Evolutionary conservation across 495 filamentous ascomycete species (phyloP), one percentile per base, ranked within the genome.

Genomic region (Amphirosellinia nigrospora): DNA sequence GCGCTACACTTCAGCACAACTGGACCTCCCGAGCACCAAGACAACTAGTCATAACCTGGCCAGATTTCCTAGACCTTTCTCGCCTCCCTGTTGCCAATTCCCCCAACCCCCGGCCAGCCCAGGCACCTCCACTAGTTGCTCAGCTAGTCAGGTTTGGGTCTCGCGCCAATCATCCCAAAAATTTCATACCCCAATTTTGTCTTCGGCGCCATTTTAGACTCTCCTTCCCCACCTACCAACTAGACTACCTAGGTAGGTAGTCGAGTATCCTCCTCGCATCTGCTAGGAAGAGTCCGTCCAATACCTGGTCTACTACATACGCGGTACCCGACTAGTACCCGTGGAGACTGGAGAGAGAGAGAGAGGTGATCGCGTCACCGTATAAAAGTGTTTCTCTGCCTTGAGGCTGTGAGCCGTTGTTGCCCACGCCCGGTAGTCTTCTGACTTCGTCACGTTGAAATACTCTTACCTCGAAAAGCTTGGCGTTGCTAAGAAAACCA

Each of bases 121-220:
- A 64, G 36, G 46, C 62, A 70, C 62, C 68, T 48, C 19, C 60
- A 70, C 68, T 70, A 70, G 68, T 63, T 23, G 41, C 48, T 38
- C 48, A 43, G 68, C 68, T 70, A 70, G 68, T 58, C 23, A 52
- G 45, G 10, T 64, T 69, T 58, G 36, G 68, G 68, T 28, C 63
- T 70, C 68, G 68, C 36, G 28, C 60, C 59, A 30, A 53, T 41
- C 34, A 34, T 58, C 48, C 60, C 68, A 50, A 64, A 70, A 64
- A 64, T 43, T 67, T 53, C 64, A 66, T 16, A 36, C 15, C 63
- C 53, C 46, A 43, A 46, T 43, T 68, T 52, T 60, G 38, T 62
- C 65, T 45, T 58, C 65, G 55, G 66, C 71, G 68, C 71, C 53
- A 66, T 70, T 70, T 72, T 72, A 56, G 65, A 58, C 66, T 61